Conservation (phyloP, 2,329 filamentous ascomycete genomes). For the Botrytis paeoniae region DNA sequence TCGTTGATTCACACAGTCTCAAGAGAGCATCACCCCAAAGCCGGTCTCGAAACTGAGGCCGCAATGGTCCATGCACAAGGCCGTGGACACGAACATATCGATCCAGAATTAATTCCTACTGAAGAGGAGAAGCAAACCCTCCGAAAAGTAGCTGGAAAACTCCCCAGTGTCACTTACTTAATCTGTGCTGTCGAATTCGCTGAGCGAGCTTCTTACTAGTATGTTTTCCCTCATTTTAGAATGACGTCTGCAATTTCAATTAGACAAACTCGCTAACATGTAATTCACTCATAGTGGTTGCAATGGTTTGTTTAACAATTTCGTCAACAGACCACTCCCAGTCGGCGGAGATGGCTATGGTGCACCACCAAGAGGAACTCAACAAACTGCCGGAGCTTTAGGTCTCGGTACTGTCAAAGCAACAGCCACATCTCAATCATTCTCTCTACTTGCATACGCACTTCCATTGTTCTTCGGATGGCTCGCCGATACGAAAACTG, state of each 20-base stretch:
- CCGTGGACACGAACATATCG: neutral
- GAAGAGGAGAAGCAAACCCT: constrained; percentile 60
- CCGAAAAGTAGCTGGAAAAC: constrained; percentile 60
- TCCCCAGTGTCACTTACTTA: constrained; percentile 65
- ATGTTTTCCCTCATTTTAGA: constrained; percentile 47
- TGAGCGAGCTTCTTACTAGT: constrained; percentile 78
- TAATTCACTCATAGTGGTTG: constrained; percentile 2
- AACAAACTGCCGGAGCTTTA: constrained; percentile 51
- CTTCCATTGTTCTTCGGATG: constrained; percentile 51
- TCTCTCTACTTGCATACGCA: constrained; percentile 49
- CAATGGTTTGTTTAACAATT: constrained; percentile 45
- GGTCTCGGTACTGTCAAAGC: constrained; percentile 54
- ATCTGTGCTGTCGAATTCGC: constrained; percentile 72
- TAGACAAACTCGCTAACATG: neutral
- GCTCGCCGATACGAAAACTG: constrained; percentile 61
- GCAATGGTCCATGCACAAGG: neutral
- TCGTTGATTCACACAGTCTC: constrained; percentile 24
- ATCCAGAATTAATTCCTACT: constrained; percentile 39
- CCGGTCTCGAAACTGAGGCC: neutral
- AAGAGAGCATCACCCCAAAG: neutral
- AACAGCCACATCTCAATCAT: constrained; percentile 52
- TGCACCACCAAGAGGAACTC: constrained; percentile 39
- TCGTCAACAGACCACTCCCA: constrained; percentile 59
- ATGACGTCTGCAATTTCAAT: constrained; percentile 40
- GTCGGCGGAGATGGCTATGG: constrained; percentile 41